Base-by-base conservation (phyloP, 148 eudicot species). In the Silene latifolia region DNA sequence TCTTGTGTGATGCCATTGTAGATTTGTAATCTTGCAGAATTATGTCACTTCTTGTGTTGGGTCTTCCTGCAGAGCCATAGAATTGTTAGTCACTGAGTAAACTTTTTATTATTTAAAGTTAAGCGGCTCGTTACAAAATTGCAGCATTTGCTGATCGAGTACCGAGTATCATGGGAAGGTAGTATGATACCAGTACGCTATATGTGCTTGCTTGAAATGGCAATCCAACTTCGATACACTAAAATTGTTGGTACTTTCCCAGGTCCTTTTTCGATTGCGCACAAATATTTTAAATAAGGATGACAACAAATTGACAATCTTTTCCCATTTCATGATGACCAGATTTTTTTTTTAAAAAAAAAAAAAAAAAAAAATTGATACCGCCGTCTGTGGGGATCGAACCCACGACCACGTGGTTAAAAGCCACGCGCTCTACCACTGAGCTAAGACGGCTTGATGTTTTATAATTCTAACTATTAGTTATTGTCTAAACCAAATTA, bases 361-460 rank as follows among this genome's bases (percentile, higher is more conserved):
- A n/a, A n/a, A n/a, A n/a, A n/a, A n/a, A n/a, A n/a, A n/a, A n/a
- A n/a, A n/a, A n/a, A n/a, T n/a, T n/a, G n/a, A n/a, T n/a, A n/a
- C n/a, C n/a, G 82, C 78, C 82, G 78, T 79, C 78, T 80, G 82
- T 80, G 82, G 82, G 82, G 82, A 75, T 80, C 82, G 82, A 80
- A 80, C 82, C 82, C 79, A 80, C 82, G 79, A 71, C 76, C 77
- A 73, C 81, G 77, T 74, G 74, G 77, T 72, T 80, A 80, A 80
- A 80, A 80, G 83, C 80, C 83, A 80, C 80, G 77, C 80, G 83
- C 83, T 80, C 83, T 80, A 80, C 83, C 83, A 76, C 83, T 80
- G 80, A 80, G 83, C 80, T 81, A 80, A 80, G 80, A 80, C 42
- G 83, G 83, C 80, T 70, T 53, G 4, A 3, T 70, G 72, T 5